These are phyloP conservation scores for Leptodermis oblonga DNA, from an alignment of 257 asterid genomes.

Conservation along the genomic window DNA sequence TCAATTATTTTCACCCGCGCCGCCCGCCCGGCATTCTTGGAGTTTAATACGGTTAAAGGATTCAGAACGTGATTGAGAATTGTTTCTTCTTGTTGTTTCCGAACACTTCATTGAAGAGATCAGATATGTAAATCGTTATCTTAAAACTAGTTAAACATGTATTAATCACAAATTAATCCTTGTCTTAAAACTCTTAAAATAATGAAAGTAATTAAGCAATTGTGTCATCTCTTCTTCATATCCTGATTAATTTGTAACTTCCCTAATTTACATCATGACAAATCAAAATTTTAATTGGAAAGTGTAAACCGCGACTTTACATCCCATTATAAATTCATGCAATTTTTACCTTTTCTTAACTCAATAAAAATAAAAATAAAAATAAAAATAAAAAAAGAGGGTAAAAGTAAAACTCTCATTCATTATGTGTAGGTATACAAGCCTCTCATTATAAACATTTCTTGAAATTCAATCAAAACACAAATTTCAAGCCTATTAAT, in stretches of 20 bases:
- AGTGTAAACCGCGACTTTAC: neutral
- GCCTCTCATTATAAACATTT: neutral
- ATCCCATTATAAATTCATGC: slow-evolving; percentile 1
- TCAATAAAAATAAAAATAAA: too few relatives aligned
- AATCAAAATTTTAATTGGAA: neutral
- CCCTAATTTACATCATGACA: slow-evolving; percentile 1
- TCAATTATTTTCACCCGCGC: too few relatives aligned
- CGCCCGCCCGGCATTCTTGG: too few relatives aligned
- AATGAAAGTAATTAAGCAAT: neutral
- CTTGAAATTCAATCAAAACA: slow-evolving; percentile 1
- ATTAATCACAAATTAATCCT: too few relatives aligned
- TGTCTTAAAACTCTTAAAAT: too few relatives aligned
- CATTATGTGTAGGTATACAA: neutral
- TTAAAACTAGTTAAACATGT: too few relatives aligned
- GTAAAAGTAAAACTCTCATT: neutral
- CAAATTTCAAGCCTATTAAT: neutral
- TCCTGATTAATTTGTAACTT: slow-evolving; percentile 2
- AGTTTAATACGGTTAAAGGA: too few relatives aligned
- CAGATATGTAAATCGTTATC: too few relatives aligned
- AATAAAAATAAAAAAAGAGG: too few relatives aligned
- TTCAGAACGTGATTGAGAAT: too few relatives aligned
- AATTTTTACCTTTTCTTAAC: neutral
- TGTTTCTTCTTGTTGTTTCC: too few relatives aligned
- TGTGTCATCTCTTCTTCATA: neutral
- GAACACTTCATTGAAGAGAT: too few relatives aligned